Evolutionary conservation across 306 rosid genomes (phyloP).

Genomic region (Vicia sativa): DNA sequence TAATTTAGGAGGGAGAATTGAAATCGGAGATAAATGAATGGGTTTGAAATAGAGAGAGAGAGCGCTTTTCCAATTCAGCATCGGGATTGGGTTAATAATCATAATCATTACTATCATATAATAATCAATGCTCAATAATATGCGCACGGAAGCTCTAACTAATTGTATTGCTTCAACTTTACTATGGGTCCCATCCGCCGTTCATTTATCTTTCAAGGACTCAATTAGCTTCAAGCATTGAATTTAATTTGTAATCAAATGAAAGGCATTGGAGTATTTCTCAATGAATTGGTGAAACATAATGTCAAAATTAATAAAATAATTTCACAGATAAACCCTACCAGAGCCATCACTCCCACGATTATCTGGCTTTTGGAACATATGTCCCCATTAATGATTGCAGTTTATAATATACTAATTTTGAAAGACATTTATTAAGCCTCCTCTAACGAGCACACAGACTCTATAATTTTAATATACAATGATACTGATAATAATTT

Average conservation of each 20-base stretch:
- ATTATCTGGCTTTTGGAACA: conserved; percentile 34
- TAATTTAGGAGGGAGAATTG: too few relatives aligned
- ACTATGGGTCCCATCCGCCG: neutral
- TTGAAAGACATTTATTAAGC: too few relatives aligned
- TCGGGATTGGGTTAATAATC: neutral
- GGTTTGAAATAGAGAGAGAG: too few relatives aligned
- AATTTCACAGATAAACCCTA: neutral
- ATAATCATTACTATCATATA: neutral
- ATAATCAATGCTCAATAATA: neutral
- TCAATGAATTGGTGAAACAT: neutral
- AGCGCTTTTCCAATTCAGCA: neutral
- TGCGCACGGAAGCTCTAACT: neutral
- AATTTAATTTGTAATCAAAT: too few relatives aligned
- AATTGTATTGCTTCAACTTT: neutral
- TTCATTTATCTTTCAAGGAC: neutral
- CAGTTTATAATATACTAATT: neutral
- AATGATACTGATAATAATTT: too few relatives aligned
- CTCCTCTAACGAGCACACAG: too few relatives aligned
- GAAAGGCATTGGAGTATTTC: neutral
- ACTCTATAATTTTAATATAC: too few relatives aligned
- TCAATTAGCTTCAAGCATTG: neutral
- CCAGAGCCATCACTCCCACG: neutral
- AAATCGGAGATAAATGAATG: too few relatives aligned
- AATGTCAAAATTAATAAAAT: neutral
- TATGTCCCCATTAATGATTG: conserved; percentile 36